Base-by-base conservation (phyloP, 768 basidiomycete species). In the Cantharellus cinnabarinus region DNA sequence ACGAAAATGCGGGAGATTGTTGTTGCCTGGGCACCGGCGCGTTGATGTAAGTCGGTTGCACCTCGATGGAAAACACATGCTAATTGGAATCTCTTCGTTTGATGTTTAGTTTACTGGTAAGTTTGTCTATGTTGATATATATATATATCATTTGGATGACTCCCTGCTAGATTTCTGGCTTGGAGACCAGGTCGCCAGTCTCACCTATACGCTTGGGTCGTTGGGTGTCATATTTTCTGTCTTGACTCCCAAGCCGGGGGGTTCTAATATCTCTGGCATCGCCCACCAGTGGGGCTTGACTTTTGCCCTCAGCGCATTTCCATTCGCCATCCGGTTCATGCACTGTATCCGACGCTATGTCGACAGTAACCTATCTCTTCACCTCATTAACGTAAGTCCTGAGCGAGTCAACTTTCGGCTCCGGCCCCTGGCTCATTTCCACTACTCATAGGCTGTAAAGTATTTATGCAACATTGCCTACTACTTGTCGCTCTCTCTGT, bases 321-420 rank as follows among this genome's bases (percentile, higher is more conserved):
- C 95, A 0, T 76, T 86, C 20, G 57, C 85, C 2, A 74, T 80
- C 41, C 93, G 95, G 70, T 67, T 89, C 48, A 73, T 86, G 7
- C 95, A 99, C 70, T 88, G 85, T 67, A 63, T 95, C 57, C 83
- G 83, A 63, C 90, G 94, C 71, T 98, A 84, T 67, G 71, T 70
- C 52, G 95, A 97, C 66, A 88, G 89, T 2, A 72, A 73, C 42
- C 68, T 83, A 42, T 63, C 71, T 15, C 84, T 83, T 0, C 93
- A 98, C 74, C 68, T 97, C 50, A 78, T 97, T 66, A 99, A 99
- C 67, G 93, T 88, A 56, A 57, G 79, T 48, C 29, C 29, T 48
- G 67, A 57, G 20, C 20, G 20, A 29, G 20, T 29, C 20, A 29
- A 29, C 20, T 29, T 29, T 29, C 20, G 20, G 20, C 20, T 29